Conservation (phyloP, 331 rosid genomes). For the Saraca asoca region DNA sequence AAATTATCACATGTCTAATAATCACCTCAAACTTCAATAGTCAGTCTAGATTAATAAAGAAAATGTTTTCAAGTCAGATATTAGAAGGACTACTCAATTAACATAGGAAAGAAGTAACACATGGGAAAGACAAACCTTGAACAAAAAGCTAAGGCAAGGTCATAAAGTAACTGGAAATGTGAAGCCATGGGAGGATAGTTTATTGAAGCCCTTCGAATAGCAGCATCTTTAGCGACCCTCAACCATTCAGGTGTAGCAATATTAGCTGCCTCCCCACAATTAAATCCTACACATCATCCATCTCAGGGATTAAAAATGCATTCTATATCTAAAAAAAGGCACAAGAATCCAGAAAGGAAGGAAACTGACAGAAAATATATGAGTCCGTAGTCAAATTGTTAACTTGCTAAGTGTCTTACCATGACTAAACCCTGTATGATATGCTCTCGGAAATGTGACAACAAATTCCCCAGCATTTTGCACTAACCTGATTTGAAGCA, state of each 20-base stretch:
- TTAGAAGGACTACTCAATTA: constrained; percentile 25
- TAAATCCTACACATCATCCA: constrained; percentile 65
- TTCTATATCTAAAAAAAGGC: constrained; percentile 23
- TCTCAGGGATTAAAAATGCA: constrained; percentile 34
- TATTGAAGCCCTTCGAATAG: constrained; percentile 90
- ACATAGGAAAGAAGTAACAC: constrained; percentile 32
- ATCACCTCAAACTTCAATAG: constrained; percentile 1
- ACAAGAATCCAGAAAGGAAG: background rate
- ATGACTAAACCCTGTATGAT: constrained; percentile 96
- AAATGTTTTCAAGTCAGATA: background rate
- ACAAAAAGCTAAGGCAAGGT: constrained; percentile 83
- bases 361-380: background rate
- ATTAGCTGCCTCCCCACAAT: constrained; percentile 94
- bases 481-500: constrained; percentile 69
- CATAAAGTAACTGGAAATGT: constrained; percentile 93
- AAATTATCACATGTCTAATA: background rate
- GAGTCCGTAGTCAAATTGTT: background rate
- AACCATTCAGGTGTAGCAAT: constrained; percentile 99
- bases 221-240: constrained; percentile 91
- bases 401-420: constrained; percentile 57
- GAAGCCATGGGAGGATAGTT: constrained; percentile 97
- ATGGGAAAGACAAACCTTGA: constrained; percentile 66
- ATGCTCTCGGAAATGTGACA: constrained; percentile 97
- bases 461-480: constrained; percentile 98
- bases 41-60: background rate